Evolutionary conservation across 2,329 filamentous ascomycete species (phyloP).

Genomic region (Aspergillus fumigatus): DNA sequence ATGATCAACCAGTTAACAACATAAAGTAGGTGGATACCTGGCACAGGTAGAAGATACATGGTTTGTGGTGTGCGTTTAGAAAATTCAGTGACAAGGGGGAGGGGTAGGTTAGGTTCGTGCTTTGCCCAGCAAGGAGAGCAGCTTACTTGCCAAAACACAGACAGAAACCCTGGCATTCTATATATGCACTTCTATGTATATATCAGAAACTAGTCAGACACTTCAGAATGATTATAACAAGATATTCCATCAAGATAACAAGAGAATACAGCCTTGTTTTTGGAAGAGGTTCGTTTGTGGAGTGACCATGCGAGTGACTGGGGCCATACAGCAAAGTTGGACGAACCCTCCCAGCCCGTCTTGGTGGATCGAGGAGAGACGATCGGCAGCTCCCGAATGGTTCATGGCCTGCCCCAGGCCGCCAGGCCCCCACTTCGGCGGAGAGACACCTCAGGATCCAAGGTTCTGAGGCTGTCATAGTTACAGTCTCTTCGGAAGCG

Average conservation of each 20-base stretch:
- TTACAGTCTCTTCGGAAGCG: too few relatives aligned
- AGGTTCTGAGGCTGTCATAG: not conserved
- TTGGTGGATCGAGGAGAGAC: not conserved
- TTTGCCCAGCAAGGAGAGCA: not conserved
- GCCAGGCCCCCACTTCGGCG: not conserved
- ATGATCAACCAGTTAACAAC: not conserved
- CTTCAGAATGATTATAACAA: not conserved
- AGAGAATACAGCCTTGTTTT: not conserved
- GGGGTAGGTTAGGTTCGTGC: not conserved
- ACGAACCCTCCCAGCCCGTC: not conserved
- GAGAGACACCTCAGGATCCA: not conserved
- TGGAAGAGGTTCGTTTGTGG: not conserved
- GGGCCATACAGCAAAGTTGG: not conserved
- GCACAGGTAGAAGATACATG: not conserved
- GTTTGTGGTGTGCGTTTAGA: too few relatives aligned
- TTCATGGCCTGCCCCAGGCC: slow-evolving; percentile 1
- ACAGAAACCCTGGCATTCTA: not conserved
- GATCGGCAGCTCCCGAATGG: slow-evolving; percentile 11
- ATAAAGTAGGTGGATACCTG: not conserved
- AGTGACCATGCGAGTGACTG: not conserved
- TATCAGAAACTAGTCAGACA: not conserved
- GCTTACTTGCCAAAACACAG: not conserved
- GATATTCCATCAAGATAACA: not conserved
- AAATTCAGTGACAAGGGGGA: not conserved
- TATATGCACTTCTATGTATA: not conserved